These are phyloP conservation scores for Priceomyces haplophilus DNA, from an alignment of 805 yeast genomes.

Conservation along the genomic window DNA sequence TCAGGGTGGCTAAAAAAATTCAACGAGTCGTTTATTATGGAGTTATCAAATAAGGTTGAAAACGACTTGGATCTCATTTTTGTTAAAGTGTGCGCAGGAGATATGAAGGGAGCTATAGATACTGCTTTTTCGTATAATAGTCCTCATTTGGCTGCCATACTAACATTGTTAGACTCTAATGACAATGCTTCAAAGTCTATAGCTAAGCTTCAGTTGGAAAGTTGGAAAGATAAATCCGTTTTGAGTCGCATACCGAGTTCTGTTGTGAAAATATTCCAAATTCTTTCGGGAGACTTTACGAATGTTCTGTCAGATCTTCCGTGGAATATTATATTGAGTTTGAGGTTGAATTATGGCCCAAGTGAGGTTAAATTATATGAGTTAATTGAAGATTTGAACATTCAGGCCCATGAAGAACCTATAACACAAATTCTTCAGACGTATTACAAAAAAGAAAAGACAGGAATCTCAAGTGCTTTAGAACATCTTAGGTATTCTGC, in stretches of 20 bases:
- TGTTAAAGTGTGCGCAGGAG: slow-evolving; percentile 49
- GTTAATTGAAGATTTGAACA: slow-evolving; percentile 8
- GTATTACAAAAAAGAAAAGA: slow-evolving; percentile 9
- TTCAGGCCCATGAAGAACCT: slow-evolving; percentile 16
- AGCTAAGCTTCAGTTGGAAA: slow-evolving; percentile 60
- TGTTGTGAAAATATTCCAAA: slow-evolving; percentile 57
- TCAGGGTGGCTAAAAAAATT: slow-evolving; percentile 55
- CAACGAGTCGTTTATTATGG: slow-evolving; percentile 33
- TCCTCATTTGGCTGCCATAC: slow-evolving; percentile 64
- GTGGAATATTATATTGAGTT: slow-evolving; percentile 63
- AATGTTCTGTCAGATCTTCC: slow-evolving; percentile 47
- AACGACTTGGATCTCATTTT: slow-evolving; percentile 52
- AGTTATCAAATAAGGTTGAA: slow-evolving; percentile 17
- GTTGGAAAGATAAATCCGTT: slow-evolving; percentile 55
- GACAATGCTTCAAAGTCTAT: slow-evolving; percentile 52
- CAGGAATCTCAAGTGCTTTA: slow-evolving; percentile 8
- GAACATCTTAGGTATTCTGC: slow-evolving; percentile 8
- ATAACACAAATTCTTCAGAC: slow-evolving; percentile 21
- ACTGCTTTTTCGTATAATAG: slow-evolving; percentile 60
- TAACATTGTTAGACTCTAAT: slow-evolving; percentile 71
- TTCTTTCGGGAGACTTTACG: slow-evolving; percentile 54
- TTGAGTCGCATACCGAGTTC: slow-evolving; percentile 48
- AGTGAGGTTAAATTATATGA: slow-evolving; percentile 11
- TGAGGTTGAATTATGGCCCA: slow-evolving; percentile 64
- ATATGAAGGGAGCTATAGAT: slow-evolving; percentile 59